Percentiles rank a stretch among this genome's conserved stretches.
Evolutionary conservation across 1,139 yeast genomes (phyloP).

Genomic region (Candida labiduridarum): DNA sequence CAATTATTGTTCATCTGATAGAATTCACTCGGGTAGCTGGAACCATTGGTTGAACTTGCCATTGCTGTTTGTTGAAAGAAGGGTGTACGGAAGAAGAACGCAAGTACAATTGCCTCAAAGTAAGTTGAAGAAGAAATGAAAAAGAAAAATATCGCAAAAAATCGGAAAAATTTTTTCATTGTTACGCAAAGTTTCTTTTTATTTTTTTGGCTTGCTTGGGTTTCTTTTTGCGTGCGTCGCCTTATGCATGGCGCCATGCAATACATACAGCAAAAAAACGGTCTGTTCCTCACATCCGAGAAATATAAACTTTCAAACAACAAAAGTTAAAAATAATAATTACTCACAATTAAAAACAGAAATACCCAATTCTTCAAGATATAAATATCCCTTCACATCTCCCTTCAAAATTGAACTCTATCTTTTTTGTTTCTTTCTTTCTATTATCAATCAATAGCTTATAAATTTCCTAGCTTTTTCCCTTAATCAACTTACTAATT

Average conservation of each 20-base stretch:
- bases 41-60: not conserved
- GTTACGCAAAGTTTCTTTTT: not conserved
- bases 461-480: not conserved
- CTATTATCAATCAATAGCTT: not conserved
- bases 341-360: not conserved
- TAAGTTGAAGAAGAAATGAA: too few relatives aligned
- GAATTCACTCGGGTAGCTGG: not conserved
- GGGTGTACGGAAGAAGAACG: not conserved
- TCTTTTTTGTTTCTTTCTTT: not conserved
- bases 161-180: not conserved
- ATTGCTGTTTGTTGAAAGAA: not conserved
- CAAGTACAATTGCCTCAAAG: not conserved
- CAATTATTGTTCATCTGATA: not conserved
- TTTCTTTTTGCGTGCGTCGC: too few relatives aligned
- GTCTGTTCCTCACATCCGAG: constrained; percentile 3
- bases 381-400: not conserved
- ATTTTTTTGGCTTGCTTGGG: not conserved
- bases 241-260: not conserved
- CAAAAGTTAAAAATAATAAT: not conserved
- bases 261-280: not conserved
- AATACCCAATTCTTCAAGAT: not conserved
- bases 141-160: constrained; percentile 1
- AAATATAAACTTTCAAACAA: not conserved
- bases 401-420: not conserved
- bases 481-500: not conserved